Base-by-base conservation (phyloP, 2,329 filamentous ascomycete genomes). In the Paracamarosporium sp. region DNA sequence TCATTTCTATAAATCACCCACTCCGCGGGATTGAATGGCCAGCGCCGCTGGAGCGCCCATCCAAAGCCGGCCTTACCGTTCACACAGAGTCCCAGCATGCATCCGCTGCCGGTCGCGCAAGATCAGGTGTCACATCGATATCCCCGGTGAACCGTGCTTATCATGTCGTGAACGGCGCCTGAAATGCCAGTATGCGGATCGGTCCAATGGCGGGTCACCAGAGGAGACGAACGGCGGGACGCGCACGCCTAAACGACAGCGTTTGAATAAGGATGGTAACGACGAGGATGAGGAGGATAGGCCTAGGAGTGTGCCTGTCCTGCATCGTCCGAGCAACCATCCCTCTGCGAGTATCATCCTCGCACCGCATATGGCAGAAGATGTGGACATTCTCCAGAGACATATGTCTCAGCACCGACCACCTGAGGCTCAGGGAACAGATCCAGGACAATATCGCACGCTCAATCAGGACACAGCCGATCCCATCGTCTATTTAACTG, bases 391-490 rank as follows among this genome's bases (percentile, higher is more conserved):
- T 4, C 65, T 79, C 15, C 74, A 78, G 38, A 70, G 74, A 30
- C 76, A 79, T 36, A 72, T 80, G 20, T 71, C 69, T 2, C 67
- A 76, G 45, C 69, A 74, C 27, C 63, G 65, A 24, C 31, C 53
- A 5, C 20, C 36, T 2, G 28, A 43, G 43, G 24, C 44, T 13
- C 13, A 69, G 65, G 36, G 41, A 63, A 68, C 73, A 17, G 55
- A 59, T 11, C 54, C 70, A 12, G 79, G 78, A 28, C 79, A 78
- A 15, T 85, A 85, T 57, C 82, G 82, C 45, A 81, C 82, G 7
- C 79, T 84, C 30, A 81, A 80, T 1, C 82, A 79, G 51, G 79
- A 74, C 51, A 61, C 68, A 5, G 74, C 79, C 20, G 70, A 78
- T 46, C 73, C 77, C 4, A 72, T 79, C 6, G 70, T 79, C 2